Base-by-base conservation (phyloP, 148 eudicot genomes). In the Gaultheria prostrata region DNA sequence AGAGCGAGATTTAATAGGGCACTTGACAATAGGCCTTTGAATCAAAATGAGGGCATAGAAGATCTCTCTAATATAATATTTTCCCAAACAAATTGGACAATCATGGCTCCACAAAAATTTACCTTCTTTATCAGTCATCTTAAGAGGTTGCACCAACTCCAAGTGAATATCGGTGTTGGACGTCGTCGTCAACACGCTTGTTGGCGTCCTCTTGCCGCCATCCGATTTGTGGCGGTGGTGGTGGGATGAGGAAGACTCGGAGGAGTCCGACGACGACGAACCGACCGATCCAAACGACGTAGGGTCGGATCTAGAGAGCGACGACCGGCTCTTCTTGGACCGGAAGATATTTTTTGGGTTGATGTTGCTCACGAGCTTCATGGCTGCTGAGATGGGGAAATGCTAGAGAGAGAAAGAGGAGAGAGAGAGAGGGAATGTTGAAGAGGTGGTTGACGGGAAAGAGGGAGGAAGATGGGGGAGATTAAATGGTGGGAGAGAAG, bases 41-140 rank as follows among this genome's bases (percentile, higher is more conserved):
- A 35, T 35, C 39, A 17, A 59, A 59, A 59, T 21, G 63, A 59
- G 26, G 67, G 12, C 67, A n/a, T 59, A 12, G 61, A 56, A 5
- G 24, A 56, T 56, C 61, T 56, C n/a, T 56, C n/a, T 20, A 1
- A 56, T 18, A 21, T 20, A 1, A 56, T 18, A 18, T 54, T 20
- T 6, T 10, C 20, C 20, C 61, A 56, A 5, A 17, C 57, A 1
- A 53, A 53, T 53, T 59, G 21, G 24, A 59, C 67, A 21, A 59
- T 59, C 8, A n/a, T 39, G 6, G 5, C 3, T 39, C 43, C 43
- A 39, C 5, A 39, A 39, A 39, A 39, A 39, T 39, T 39, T 39
- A 65, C 71, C 71, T 65, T 93, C 89, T 1, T 81, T 86, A 87
- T 93, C 97, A 24, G 92, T 91, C 78, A 94, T 75, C 57, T 90